Conservation (phyloP, 345 rosid species). For the Populus simonii region DNA sequence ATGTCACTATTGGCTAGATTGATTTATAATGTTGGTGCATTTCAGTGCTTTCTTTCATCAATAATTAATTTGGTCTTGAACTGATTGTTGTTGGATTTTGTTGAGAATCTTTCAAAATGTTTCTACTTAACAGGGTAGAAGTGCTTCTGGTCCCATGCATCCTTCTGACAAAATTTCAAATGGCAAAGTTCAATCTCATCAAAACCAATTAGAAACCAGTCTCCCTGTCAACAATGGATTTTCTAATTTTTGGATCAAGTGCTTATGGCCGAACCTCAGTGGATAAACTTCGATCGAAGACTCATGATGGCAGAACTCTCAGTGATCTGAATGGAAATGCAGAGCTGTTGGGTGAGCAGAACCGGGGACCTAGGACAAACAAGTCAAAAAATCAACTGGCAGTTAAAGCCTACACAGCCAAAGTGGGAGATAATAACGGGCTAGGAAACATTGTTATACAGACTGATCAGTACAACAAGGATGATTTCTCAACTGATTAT, state of each 20-base stretch:
- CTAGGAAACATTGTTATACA: slow-evolving; percentile 61
- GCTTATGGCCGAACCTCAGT: slow-evolving; percentile 30
- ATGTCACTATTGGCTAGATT: background rate
- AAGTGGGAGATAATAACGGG: slow-evolving; percentile 51
- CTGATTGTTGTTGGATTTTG: slow-evolving; percentile 5
- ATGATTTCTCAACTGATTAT: slow-evolving; percentile 56
- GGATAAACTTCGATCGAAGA: slow-evolving; percentile 49
- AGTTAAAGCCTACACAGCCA: slow-evolving; percentile 63
- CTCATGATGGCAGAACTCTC: slow-evolving; percentile 36
- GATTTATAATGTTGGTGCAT: background rate
- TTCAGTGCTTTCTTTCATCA: background rate
- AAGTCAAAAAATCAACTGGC: slow-evolving; percentile 49
- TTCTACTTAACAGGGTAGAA: slow-evolving; percentile 49
- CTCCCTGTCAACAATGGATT: slow-evolving; percentile 36
- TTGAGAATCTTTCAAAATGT: background rate
- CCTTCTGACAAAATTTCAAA: slow-evolving; percentile 37
- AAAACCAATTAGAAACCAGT: slow-evolving; percentile 42
- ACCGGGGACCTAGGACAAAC: slow-evolving; percentile 61
- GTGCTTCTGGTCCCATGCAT: slow-evolving; percentile 44
- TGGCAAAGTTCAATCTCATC: slow-evolving; percentile 44
- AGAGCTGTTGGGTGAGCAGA: slow-evolving; percentile 55
- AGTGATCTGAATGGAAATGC: slow-evolving; percentile 33
- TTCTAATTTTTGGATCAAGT: slow-evolving; percentile 43
- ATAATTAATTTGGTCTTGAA: background rate
- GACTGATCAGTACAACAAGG: slow-evolving; percentile 71